Evolutionary conservation across 2,329 filamentous ascomycete genomes (phyloP), one percentile per base, ranked within the genome.

Genomic region (Colletotrichum sp.): DNA sequence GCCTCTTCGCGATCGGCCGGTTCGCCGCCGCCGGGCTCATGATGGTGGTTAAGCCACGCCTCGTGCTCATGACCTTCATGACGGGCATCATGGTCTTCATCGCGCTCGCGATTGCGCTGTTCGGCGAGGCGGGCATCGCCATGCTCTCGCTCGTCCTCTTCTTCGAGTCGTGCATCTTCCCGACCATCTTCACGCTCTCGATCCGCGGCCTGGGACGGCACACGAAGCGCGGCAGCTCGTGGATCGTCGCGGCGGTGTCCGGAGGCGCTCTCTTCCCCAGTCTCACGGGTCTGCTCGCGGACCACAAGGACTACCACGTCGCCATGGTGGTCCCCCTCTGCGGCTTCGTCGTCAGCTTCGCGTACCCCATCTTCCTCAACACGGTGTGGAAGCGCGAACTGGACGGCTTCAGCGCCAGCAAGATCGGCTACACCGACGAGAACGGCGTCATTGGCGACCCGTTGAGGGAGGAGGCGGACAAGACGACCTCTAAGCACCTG

Each of bases 271-370:
- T 74, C 8, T 74, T 69, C 21, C 70, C 74, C 32, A 52, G 26
- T 34, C 44, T 76, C 18, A 74, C 71, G 7, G 74, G 71, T 8
- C 65, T 74, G 7, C 57, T 75, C 12, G 74, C 74, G 13, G 74
- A 76, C 49, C 49, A 62, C 39, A 60, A 55, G 44, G 65, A 39
- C 59, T 70, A 76, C 26, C 71, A 74, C 0, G 85, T 90, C 55
- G 90, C 92, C 6, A 93, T 95, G 91, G 86, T 92, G 10, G 92
- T 95, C 2, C 93, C 93, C 0, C 81, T 94, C 60, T 79, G 80
- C 68, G 93, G 93, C 79, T 91, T 93, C 81, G 82, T 91, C 6
- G 87, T 85, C 3, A 89, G 91, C 1, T 88, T 85, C 85, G 85
- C 87, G 2, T 93, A 93, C 77, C 88, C 91, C 0, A 39, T 91